These are phyloP conservation scores for Anthracocystis walkeri DNA, from an alignment of 1,284 basidiomycete genomes.

Conservation along the genomic window DNA sequence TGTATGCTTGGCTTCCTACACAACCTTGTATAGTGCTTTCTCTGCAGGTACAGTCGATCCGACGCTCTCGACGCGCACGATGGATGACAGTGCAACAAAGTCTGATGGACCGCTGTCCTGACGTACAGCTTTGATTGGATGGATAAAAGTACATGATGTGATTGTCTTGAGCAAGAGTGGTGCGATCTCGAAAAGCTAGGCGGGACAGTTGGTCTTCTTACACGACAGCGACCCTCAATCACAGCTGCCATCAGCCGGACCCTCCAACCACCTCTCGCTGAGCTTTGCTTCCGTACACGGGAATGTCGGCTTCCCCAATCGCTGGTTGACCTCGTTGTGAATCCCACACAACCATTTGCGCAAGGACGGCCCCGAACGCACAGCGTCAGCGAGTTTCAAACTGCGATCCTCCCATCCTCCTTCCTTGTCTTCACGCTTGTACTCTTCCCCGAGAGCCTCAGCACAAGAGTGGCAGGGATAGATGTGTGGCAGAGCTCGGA, in stretches of 20 bases:
- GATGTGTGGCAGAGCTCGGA: conserved; percentile 57
- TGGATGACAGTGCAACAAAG: too few species aligned
- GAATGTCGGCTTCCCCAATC: conserved; percentile 63
- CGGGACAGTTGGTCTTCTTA: not conserved
- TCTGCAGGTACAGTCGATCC: too few species aligned
- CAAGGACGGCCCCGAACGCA: conserved; percentile 38
- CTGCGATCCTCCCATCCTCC: conserved; percentile 46
- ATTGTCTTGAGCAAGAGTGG: conserved; percentile 10
- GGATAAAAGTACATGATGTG: conserved; percentile 22
- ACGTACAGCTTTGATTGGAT: not conserved
- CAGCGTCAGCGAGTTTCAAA: conserved; percentile 32
- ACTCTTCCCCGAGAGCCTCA: conserved; percentile 56
- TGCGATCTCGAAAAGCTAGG: conserved; percentile 1
- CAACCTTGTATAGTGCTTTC: too few species aligned
- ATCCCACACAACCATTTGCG: conserved; percentile 65
- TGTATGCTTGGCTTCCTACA: not conserved
- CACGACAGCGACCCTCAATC: too few species aligned
- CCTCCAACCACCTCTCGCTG: conserved; percentile 62
- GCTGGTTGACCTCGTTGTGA: conserved; percentile 67
- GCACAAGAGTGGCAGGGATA: conserved; percentile 67
- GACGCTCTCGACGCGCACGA: too few species aligned
- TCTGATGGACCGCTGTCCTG: not conserved
- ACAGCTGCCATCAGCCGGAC: conserved; percentile 60
- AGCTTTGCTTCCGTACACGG: conserved; percentile 57
- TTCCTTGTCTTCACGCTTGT: conserved; percentile 37